Evolutionary conservation across 2,329 filamentous ascomycete genomes (phyloP).

Genomic region (Clonostachys byssicola): DNA sequence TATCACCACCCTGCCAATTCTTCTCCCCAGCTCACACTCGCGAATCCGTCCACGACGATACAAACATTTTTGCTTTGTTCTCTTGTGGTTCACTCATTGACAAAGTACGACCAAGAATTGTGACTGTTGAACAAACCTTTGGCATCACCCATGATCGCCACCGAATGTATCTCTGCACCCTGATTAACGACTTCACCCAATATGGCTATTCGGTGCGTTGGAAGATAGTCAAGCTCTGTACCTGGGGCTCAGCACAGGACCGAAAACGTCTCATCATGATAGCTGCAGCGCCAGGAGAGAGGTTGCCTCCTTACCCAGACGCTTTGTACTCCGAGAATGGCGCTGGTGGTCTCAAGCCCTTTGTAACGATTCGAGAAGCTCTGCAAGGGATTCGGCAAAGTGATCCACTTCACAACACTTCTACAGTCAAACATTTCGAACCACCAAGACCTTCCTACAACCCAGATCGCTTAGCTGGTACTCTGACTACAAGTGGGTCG

Average conservation of each 20-base stretch:
- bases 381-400: slow-evolving; percentile 24
- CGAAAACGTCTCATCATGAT: slow-evolving; percentile 52
- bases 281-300: slow-evolving; percentile 64
- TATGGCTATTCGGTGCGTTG: slow-evolving; percentile 68
- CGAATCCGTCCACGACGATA: slow-evolving; percentile 64
- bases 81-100: slow-evolving; percentile 51
- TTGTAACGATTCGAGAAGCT: slow-evolving; percentile 38
- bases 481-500: slow-evolving; percentile 62
- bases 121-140: slow-evolving; percentile 77
- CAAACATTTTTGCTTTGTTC: slow-evolving; percentile 59
- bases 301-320: slow-evolving; percentile 59
- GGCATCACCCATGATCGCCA: slow-evolving; percentile 56
- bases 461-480: slow-evolving; percentile 41
- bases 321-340: slow-evolving; percentile 51
- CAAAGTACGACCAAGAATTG: slow-evolving; percentile 58
- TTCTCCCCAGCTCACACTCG: slow-evolving; percentile 70
- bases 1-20: slow-evolving; percentile 74
- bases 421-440: slow-evolving; percentile 14
- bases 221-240: slow-evolving; percentile 50
- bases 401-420: slow-evolving; percentile 34
- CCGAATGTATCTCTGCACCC: slow-evolving; percentile 47
- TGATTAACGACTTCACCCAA: slow-evolving; percentile 62
- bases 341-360: slow-evolving; percentile 24
- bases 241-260: slow-evolving; percentile 46
- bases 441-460: slow-evolving; percentile 34